phyloP scores from a whole-genome alignment of 306 rosid species.

The Sechiopsis laciniata region DNA sequence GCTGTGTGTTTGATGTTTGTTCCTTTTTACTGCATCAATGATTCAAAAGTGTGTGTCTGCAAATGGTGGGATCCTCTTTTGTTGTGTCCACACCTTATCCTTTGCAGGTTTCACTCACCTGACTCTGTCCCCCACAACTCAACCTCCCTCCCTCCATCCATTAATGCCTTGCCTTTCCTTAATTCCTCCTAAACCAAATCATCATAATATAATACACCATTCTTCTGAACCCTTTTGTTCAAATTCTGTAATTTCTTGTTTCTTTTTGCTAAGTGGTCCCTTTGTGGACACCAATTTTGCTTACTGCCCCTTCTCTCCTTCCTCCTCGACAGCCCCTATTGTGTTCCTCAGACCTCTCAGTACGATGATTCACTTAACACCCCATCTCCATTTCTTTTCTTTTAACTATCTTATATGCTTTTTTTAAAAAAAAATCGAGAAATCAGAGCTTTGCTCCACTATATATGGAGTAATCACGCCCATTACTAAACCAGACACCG shows the following conservation, averaged over 20 bases:
- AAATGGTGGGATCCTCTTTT: conserved; percentile 16
- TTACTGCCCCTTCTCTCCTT: neutral
- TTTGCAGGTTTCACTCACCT: conserved; percentile 11
- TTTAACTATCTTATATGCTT: too few relatives aligned
- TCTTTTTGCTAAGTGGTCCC: neutral
- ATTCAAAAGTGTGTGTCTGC: neutral
- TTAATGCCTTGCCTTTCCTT: neutral
- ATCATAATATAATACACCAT: neutral
- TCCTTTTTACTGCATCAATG: neutral
- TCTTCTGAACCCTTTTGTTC: neutral
- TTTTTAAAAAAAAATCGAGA: too few relatives aligned
- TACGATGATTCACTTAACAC: conserved; percentile 15
- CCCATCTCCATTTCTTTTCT: neutral
- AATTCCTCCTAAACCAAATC: neutral
- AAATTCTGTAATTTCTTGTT: neutral
- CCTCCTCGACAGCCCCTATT: neutral
- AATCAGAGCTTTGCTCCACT: too few relatives aligned
- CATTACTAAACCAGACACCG: too few relatives aligned
- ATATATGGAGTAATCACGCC: too few relatives aligned
- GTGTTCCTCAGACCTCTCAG: conserved; percentile 6
- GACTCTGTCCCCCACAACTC: conserved; percentile 15
- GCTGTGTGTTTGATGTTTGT: too few relatives aligned
- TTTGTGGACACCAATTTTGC: neutral
- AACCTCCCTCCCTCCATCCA: neutral
- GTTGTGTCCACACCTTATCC: conserved; percentile 18